Base-by-base conservation (phyloP, 768 basidiomycete genomes). In the Cyclocybe aegerita region DNA sequence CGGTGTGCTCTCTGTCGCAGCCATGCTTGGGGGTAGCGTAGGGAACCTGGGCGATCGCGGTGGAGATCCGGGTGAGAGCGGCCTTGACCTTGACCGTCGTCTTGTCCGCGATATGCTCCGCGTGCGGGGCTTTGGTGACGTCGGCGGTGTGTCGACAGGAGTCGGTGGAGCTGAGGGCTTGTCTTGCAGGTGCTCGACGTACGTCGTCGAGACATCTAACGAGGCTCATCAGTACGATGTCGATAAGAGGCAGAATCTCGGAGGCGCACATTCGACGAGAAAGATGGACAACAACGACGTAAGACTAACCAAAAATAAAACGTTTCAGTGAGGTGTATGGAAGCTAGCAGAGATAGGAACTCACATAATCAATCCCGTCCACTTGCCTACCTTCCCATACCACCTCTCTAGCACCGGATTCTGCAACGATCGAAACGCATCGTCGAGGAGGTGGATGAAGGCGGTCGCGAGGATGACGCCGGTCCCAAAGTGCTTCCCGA, bases 401-500 rank as follows among this genome's bases (percentile, higher is more conserved):
- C 65, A 62, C 45, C 65, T 61, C 44, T 72, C 74, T 11, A 88
- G 74, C 3, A 56, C 60, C 0, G 73, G 72, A 48, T 76, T 69
- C 38, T 71, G 70, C 1, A 92, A 71, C 0, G 80, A 76, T 48
- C 77, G 76, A 59, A 89, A 91, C 0, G 88, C 81, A 50, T 91
- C 89, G 55, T 88, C 85, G 9, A 93, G 72, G 7, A 93, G 72
- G 63, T 93, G 90, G 12, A 86, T 83, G 57, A 93, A 93, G 0
- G 88, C 90, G 0, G 90, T 93, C 3, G 90, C 83, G 4, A 93
- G 65, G 32, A 93, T 93, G 10, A 90, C 88, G 9, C 89, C 89
- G 10, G 90, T 92, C 33, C 90, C 90, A 58, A 92, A 91, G 62
- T 93, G 90, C 60, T 91, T 93, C 35, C 87, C 89, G n/a, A 90